phyloP scores from a whole-genome alignment of 163 green algal species.

The Chlorella variabilis region DNA sequence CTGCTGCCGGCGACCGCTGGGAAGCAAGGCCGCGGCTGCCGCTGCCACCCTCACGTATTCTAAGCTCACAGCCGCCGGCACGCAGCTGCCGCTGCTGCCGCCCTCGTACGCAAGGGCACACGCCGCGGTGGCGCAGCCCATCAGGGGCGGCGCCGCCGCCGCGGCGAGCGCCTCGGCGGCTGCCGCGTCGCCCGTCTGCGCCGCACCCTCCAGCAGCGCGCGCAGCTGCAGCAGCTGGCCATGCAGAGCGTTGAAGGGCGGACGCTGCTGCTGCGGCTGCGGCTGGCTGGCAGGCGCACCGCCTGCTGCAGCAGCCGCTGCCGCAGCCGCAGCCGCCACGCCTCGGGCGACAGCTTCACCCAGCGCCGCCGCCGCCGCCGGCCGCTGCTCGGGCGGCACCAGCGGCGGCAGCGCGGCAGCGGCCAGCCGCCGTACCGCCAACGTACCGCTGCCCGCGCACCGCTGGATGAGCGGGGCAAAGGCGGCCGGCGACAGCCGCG shows the following conservation, averaged over 20 bases:
- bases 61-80: slow-evolving; percentile 13
- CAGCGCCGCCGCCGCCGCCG: slow-evolving; percentile 20
- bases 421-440: slow-evolving; percentile 69
- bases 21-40: not conserved
- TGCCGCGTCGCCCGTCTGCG: not conserved
- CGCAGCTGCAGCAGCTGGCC: slow-evolving; percentile 45
- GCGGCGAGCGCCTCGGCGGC: slow-evolving; percentile 14
- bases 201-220: slow-evolving; percentile 29
- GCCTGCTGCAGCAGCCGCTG: not conserved
- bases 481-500: slow-evolving; percentile 42
- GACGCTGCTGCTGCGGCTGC: not conserved
- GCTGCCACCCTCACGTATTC: slow-evolving; percentile 27
- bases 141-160: not conserved
- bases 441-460: slow-evolving; percentile 49
- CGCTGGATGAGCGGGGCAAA: slow-evolving; percentile 62
- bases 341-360: not conserved
- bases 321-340: not conserved
- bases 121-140: not conserved
- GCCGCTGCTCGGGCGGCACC: slow-evolving; percentile 41
- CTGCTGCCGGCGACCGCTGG: not conserved
- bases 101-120: not conserved
- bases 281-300: not conserved
- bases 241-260: slow-evolving; percentile 56
- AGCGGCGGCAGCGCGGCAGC: slow-evolving; percentile 65
- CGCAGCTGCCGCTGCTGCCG: not conserved